Base-by-base conservation (phyloP, 1,284 basidiomycete genomes). In the Vanrija sp. region DNA sequence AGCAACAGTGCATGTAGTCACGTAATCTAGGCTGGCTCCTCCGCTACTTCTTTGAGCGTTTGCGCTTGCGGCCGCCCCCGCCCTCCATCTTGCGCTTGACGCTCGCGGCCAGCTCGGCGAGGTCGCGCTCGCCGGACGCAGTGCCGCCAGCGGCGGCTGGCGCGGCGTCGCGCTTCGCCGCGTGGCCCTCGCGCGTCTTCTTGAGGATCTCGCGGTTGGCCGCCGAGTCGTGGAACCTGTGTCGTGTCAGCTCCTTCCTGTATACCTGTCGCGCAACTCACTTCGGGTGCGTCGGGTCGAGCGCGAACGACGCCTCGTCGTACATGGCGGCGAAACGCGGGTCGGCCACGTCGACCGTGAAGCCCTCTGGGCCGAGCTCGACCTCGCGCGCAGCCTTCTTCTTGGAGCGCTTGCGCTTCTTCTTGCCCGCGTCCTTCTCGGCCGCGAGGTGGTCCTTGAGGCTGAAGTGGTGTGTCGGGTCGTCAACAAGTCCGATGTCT, bases 201-300 rank as follows among this genome's bases (percentile, higher is more conserved):
- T 80, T 80, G 43, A 97, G 79, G 8, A 97, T 79, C 3, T 86
- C 85, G 15, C 83, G 72, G 92, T 96, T 97, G 52, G 85, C 85
- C 75, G 87, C 88, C 1, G 92, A 92, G 78, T 89, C 91, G 73
- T 87, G 89, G 80, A 88, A 95, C 57, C 91, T 94, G 66, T 12
- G 34, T 12, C 12, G 23, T 19, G 46, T 55, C 39, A 61, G 54
- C 38, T 39, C 34, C 16, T 18, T 18, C 26, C 14, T 18, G 40
- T 38, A 64, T 18, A 60, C 6, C 38, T 23, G 49, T 43, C 25
- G 34, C 25, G 53, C 47, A 3, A 81, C 90, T 64, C 68, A 94
- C 92, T 86, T 88, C 71, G 95, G 91, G 78, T 98, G 91, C 47
- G 86, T 91, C 19, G 96, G 95, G 74, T 98, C 96, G 65, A 99